These are phyloP conservation scores for Pneumocystis canis DNA, from an alignment of 1,139 yeast genomes.

Conservation along the genomic window DNA sequence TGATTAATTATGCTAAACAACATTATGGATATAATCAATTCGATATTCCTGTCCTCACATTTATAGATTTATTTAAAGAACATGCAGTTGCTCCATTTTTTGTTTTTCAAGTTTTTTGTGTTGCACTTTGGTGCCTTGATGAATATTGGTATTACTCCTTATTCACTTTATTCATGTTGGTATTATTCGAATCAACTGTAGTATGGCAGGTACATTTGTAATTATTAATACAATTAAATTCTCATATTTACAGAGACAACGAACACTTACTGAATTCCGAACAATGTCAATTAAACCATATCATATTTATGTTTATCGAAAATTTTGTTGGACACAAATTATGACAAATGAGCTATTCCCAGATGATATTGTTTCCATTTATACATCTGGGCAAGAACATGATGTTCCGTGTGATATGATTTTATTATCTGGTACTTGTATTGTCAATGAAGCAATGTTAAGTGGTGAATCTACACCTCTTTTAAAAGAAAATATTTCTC, in stretches of 20 bases:
- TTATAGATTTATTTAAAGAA: constrained; percentile 78
- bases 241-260: constrained; percentile 60
- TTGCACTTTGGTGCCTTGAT: constrained; percentile 90
- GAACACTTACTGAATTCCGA: constrained; percentile 87
- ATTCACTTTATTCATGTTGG: constrained; percentile 80
- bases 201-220: constrained; percentile 29
- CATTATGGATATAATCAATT: constrained; percentile 73
- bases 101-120: constrained; percentile 90
- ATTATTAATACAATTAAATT: neutral
- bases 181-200: constrained; percentile 85
- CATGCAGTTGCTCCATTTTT: constrained; percentile 98
- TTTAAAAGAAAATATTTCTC: constrained; percentile 74
- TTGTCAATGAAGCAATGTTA: constrained; percentile 94
- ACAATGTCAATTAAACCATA: constrained; percentile 96
- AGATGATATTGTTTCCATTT: constrained; percentile 74
- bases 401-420: constrained; percentile 95
- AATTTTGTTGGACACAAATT: constrained; percentile 51
- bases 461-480: constrained; percentile 97
- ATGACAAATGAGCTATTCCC: constrained; percentile 72
- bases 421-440: constrained; percentile 73
- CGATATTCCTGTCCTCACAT: constrained; percentile 91
- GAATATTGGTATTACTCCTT: constrained; percentile 93
- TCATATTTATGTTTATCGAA: constrained; percentile 56
- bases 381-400: constrained; percentile 72
- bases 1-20: constrained; percentile 40